Conservation (phyloP, 345 rosid genomes). For the Mangifera indica region DNA sequence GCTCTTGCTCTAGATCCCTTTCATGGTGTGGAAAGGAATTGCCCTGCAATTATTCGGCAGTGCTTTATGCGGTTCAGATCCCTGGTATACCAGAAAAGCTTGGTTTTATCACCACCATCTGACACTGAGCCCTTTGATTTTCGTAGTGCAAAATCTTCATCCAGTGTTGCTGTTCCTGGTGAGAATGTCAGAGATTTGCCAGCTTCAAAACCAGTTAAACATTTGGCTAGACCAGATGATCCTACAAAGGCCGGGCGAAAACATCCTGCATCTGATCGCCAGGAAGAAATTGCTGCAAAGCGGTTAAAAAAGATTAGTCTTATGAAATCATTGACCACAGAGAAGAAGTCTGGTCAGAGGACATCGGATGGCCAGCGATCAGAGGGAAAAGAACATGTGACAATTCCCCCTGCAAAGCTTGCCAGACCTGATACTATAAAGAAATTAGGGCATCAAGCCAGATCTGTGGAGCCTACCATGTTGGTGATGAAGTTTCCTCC, state of each 20-base stretch:
- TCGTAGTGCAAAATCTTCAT: constrained; percentile 33
- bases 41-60: constrained; percentile 45
- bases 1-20: constrained; percentile 77
- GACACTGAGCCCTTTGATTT: constrained; percentile 41
- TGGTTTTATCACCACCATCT: constrained; percentile 51
- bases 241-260: constrained; percentile 69
- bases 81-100: constrained; percentile 76
- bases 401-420: constrained; percentile 35
- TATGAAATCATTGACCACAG: constrained; percentile 57
- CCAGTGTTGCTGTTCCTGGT: constrained; percentile 26
- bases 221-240: constrained; percentile 48
- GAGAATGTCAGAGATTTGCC: constrained; percentile 41
- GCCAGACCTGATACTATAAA: constrained; percentile 41
- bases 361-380: constrained; percentile 39
- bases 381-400: constrained; percentile 51
- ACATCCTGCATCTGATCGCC: constrained; percentile 78
- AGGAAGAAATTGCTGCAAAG: constrained; percentile 76
- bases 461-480: constrained; percentile 87
- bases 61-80: constrained; percentile 75
- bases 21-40: constrained; percentile 49
- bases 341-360: constrained; percentile 56
- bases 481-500: constrained; percentile 98
- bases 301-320: constrained; percentile 60
- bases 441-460: constrained; percentile 47
- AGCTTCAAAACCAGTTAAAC: constrained; percentile 49